phyloP scores from a whole-genome alignment of 345 rosid species.

The Citrus sp. region DNA sequence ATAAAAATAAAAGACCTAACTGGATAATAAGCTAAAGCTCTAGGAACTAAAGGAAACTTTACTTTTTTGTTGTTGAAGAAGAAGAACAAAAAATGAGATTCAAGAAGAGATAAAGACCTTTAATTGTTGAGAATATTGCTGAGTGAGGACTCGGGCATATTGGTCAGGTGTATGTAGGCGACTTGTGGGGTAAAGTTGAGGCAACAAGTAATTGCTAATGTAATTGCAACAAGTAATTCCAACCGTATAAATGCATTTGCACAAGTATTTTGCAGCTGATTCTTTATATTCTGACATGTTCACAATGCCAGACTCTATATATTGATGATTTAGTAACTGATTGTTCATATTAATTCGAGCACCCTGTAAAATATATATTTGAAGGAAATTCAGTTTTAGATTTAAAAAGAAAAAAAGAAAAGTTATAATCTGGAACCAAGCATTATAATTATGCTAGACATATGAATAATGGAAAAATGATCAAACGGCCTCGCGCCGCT shows the following conservation, averaged over 20 bases:
- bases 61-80: no score
- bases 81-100: no score
- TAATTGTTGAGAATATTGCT: conserved; percentile 25
- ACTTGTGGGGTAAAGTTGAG: conserved; percentile 18
- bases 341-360: conserved; percentile 27
- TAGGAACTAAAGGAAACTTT: no score
- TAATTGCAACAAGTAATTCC: conserved; percentile 14
- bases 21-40: no score
- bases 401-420: no score
- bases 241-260: conserved; percentile 28
- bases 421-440: no score
- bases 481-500: no score
- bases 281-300: conserved; percentile 10
- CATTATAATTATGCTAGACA: no score
- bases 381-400: no score
- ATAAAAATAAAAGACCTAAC: no score
- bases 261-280: conserved; percentile 22
- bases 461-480: no score
- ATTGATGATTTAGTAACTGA: conserved; percentile 42
- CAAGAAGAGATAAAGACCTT: conserved; percentile 7
- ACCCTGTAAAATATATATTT: conserved; percentile 31
- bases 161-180: conserved; percentile 8
- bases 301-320: conserved; percentile 12
- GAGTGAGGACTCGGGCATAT: conserved; percentile 15
- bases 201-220: conserved; percentile 36